These are phyloP conservation scores for Parathielavia appendiculata DNA, from an alignment of 495 filamentous ascomycete genomes.

Conservation along the genomic window DNA sequence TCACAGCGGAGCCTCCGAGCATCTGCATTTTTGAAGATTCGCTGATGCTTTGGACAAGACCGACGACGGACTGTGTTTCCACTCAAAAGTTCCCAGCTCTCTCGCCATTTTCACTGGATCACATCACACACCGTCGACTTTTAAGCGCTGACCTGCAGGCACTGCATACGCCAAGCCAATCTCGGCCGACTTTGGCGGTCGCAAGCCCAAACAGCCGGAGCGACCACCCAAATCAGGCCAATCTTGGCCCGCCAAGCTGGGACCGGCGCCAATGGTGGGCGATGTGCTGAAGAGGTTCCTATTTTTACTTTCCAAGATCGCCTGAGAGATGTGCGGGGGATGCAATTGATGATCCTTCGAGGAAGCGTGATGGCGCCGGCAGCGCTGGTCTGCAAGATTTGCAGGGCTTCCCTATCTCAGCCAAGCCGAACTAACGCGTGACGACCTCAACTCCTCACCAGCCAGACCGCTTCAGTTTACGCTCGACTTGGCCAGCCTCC, in stretches of 20 bases:
- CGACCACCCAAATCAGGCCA: conserved; percentile 5
- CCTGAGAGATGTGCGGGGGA: conserved; percentile 8
- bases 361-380: not conserved
- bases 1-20: not conserved
- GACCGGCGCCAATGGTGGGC: conserved; percentile 10
- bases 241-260: conserved; percentile 1
- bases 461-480: conserved; percentile 2
- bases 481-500: not conserved
- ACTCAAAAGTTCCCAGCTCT: not conserved
- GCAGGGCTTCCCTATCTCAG: conserved; percentile 4
- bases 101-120: not conserved
- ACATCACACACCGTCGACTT: conserved; percentile 6
- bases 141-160: conserved; percentile 19
- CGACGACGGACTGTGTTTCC: not conserved
- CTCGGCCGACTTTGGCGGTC: not conserved
- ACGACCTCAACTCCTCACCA: not conserved
- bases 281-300: conserved; percentile 4
- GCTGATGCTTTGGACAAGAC: not conserved
- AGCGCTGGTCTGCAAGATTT: too few species aligned
- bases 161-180: conserved; percentile 19
- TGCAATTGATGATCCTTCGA: conserved; percentile 5
- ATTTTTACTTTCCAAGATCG: conserved; percentile 7
- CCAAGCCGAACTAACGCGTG: conserved; percentile 3
- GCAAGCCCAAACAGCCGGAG: not conserved
- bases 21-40: conserved; percentile 6